Evolutionary conservation across 176 grass and related monocot species (phyloP).

Genomic region (Oryza glaberrima): DNA sequence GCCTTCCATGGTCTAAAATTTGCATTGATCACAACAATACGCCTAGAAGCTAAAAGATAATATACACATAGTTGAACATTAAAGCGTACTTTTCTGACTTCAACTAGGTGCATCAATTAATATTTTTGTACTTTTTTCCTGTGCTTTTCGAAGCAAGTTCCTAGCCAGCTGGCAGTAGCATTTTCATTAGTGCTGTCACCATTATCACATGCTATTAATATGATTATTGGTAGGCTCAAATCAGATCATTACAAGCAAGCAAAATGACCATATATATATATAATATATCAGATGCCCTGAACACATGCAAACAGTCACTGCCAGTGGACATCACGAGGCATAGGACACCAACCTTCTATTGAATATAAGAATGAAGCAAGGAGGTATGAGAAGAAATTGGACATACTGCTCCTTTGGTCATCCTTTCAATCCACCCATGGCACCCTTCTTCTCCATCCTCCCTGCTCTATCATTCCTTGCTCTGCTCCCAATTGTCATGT

Average conservation of each 20-base stretch:
- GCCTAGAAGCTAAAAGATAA: background rate
- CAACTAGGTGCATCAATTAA: background rate
- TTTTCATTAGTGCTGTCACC: background rate
- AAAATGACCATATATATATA: background rate
- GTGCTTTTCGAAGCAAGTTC: background rate
- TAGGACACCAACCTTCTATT: background rate
- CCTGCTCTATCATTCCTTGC: slow-evolving; percentile 19
- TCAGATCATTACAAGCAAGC: background rate
- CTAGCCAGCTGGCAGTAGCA: background rate
- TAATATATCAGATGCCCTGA: background rate
- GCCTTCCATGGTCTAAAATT: background rate
- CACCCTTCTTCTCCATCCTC: background rate
- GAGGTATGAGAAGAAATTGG: background rate
- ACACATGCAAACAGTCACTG: background rate
- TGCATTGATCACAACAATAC: background rate
- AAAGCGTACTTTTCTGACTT: background rate
- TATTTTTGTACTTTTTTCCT: background rate
- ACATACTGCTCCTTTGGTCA: background rate
- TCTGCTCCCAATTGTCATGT: background rate
- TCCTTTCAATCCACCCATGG: background rate
- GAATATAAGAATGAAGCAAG: background rate
- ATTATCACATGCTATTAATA: background rate
- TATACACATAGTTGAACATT: background rate
- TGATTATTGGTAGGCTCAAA: background rate
- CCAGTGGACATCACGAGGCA: background rate